Conservation (phyloP, 495 filamentous ascomycete genomes). For the Aspergillus bridgeri region DNA sequence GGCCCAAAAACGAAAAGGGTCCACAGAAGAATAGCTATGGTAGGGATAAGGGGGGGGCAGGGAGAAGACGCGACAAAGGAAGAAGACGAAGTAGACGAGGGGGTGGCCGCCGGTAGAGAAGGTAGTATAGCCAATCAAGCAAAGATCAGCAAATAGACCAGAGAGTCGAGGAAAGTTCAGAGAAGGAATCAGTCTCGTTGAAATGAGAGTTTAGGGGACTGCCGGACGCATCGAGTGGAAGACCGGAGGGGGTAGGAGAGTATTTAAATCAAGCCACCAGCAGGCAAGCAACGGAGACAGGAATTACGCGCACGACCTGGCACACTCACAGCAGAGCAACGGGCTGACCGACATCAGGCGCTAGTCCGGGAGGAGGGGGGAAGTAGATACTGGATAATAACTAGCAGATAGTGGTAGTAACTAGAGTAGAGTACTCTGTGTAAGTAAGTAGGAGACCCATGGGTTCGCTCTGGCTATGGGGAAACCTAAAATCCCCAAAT, state of each 20-base stretch:
- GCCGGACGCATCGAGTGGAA: background rate
- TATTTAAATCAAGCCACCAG: background rate
- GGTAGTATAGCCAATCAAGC: background rate
- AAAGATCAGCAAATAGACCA: background rate
- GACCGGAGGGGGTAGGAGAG: background rate
- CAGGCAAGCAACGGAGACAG: background rate
- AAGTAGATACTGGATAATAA: too few relatives aligned
- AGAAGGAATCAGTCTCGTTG: background rate
- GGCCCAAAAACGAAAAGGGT: background rate
- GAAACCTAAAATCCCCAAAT: constrained; percentile 3
- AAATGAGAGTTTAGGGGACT: background rate
- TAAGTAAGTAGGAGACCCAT: background rate
- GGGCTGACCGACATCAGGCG: background rate
- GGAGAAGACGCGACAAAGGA: background rate
- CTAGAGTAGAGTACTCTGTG: too few relatives aligned
- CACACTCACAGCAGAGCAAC: background rate
- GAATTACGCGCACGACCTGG: background rate
- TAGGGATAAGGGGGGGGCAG: background rate
- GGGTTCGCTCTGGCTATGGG: background rate
- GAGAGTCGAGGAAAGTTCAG: background rate
- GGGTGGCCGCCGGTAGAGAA: background rate
- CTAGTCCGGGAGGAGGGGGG: too few relatives aligned
- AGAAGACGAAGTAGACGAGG: background rate
- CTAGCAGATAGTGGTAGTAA: too few relatives aligned
- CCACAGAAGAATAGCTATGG: background rate